phyloP scores from a whole-genome alignment of 2,329 filamentous ascomycete genomes.

The Xylariaceae sp. region DNA sequence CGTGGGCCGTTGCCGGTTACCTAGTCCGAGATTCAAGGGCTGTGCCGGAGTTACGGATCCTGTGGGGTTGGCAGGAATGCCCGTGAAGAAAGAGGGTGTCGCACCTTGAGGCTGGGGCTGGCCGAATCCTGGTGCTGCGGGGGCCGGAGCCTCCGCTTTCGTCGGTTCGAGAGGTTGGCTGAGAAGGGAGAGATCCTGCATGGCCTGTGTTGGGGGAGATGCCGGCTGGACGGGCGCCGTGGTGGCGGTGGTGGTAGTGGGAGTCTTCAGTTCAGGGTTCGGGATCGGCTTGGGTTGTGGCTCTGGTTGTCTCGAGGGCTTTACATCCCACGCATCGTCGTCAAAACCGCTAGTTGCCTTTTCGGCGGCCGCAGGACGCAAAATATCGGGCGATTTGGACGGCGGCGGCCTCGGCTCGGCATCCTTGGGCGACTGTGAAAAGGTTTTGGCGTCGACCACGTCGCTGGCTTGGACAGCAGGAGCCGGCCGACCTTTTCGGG shows the following conservation, averaged over 20 bases:
- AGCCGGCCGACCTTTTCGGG: conserved; percentile 82
- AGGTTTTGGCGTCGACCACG: conserved; percentile 80
- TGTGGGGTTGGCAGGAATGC: conserved; percentile 32
- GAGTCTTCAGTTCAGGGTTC: conserved; percentile 53
- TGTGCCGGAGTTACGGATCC: conserved; percentile 40
- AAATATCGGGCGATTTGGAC: conserved; percentile 32
- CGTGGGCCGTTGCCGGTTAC: conserved; percentile 63
- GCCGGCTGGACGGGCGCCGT: conserved; percentile 19
- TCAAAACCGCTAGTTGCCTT: conserved; percentile 60
- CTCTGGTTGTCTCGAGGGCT: conserved; percentile 63
- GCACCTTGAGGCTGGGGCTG: conserved; percentile 48
- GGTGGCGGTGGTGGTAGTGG: conserved; percentile 16
- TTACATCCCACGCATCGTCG: conserved; percentile 96
- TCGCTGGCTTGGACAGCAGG: conserved; percentile 84
- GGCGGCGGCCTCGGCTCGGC: conserved; percentile 37
- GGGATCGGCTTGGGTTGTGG: conserved; percentile 46
- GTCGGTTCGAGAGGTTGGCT: conserved; percentile 50
- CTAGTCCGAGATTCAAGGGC: conserved; percentile 41
- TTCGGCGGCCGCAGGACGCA: conserved; percentile 29
- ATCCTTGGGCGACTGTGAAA: conserved; percentile 58
- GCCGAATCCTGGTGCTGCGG: conserved; percentile 33
- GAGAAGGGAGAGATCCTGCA: conserved; percentile 55
- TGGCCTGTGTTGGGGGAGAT: conserved; percentile 31
- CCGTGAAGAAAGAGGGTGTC: conserved; percentile 55
- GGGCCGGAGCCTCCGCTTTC: conserved; percentile 34